Percentiles rank a stretch among this genome's conserved stretches.
phyloP scores from a whole-genome alignment of 1,284 basidiomycete genomes.

The Cerrena zonata region DNA sequence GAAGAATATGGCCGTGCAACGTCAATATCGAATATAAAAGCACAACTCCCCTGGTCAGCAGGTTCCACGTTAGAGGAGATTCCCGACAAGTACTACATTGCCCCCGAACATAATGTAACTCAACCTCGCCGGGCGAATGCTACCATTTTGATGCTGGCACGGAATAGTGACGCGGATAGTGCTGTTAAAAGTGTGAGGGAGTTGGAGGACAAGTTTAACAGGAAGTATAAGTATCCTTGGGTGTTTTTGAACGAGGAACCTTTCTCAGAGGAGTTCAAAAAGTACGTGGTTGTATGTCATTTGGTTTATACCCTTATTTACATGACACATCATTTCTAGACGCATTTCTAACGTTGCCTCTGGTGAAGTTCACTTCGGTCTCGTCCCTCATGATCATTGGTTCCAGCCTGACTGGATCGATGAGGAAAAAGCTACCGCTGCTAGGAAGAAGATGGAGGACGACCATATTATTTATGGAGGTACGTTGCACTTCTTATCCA shows the following conservation, averaged over 20 bases:
- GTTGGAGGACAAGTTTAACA: constrained; percentile 64
- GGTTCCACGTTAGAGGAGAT: neutral
- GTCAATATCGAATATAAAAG: constrained; percentile 24
- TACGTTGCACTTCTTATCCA: constrained; percentile 19
- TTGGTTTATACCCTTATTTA: neutral
- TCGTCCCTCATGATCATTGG: constrained; percentile 42
- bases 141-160: constrained; percentile 45
- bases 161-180: constrained; percentile 62
- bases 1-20: constrained; percentile 32
- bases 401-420: constrained; percentile 68
- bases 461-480: constrained; percentile 61
- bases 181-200: constrained; percentile 53
- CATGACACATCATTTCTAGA: too few species aligned
- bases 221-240: constrained; percentile 62
- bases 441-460: constrained; percentile 53
- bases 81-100: constrained; percentile 8
- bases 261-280: constrained; percentile 71
- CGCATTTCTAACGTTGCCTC: constrained; percentile 35
- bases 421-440: constrained; percentile 53
- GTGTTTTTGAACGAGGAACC: constrained; percentile 70
- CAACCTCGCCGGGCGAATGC: constrained; percentile 26
- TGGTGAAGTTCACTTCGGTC: constrained; percentile 38
- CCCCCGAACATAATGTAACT: neutral
- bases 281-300: constrained; percentile 23
- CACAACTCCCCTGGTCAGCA: constrained; percentile 17